Evolutionary conservation across 352 stramenopile genomes (phyloP).

Genomic region (Pythium guiyangense): DNA sequence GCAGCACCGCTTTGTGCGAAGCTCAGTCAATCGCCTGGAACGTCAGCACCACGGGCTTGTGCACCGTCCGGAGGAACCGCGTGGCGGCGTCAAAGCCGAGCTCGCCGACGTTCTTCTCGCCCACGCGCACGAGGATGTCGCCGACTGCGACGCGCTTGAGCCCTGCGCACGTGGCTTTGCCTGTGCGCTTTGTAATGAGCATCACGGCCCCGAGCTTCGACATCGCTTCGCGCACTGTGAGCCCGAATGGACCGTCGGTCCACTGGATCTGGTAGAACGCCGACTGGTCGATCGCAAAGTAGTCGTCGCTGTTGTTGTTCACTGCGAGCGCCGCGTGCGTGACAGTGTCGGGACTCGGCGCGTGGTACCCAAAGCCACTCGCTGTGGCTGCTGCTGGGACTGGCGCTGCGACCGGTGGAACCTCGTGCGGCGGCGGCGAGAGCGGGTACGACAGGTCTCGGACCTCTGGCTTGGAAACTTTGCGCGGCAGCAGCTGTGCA

Average conservation of each 20-base stretch:
- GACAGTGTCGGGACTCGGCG: background rate
- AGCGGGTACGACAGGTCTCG: conserved; percentile 3
- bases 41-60: conserved; percentile 69
- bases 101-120: conserved; percentile 59
- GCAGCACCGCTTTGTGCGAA: background rate
- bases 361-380: conserved; percentile 5
- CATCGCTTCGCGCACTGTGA: conserved; percentile 72
- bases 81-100: conserved; percentile 75
- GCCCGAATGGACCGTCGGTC: conserved; percentile 76
- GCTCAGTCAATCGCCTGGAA: conserved; percentile 72
- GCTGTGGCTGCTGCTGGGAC: background rate
- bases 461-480: conserved; percentile 10
- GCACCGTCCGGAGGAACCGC: conserved; percentile 63
- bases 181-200: conserved; percentile 78
- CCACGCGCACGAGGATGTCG: conserved; percentile 74
- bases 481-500: background rate
- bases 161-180: conserved; percentile 69
- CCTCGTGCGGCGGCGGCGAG: background rate
- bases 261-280: conserved; percentile 80
- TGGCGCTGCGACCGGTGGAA: background rate
- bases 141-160: conserved; percentile 69
- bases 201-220: conserved; percentile 63
- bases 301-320: conserved; percentile 37
- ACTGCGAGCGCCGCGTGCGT: conserved; percentile 8
- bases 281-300: conserved; percentile 58